Evolutionary conservation across 2,329 filamentous ascomycete species (phyloP).

Genomic region (Nemania bipapillata): DNA sequence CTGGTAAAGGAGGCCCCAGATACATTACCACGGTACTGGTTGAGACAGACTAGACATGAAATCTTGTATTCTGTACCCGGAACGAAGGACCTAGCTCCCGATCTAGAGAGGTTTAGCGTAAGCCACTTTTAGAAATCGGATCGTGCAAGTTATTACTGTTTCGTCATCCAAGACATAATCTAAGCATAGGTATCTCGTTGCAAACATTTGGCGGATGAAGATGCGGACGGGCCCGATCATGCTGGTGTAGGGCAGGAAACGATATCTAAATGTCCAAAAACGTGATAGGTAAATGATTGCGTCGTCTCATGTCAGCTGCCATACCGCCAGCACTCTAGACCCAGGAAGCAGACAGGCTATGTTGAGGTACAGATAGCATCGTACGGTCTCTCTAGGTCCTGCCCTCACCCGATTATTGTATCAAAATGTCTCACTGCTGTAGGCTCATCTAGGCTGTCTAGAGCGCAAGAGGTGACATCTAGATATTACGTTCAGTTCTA

Average conservation of each 20-base stretch:
- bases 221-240: not conserved
- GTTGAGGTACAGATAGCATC: no score
- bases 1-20: not conserved
- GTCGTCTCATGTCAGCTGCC: no score
- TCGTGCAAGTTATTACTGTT: not conserved
- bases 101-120: not conserved
- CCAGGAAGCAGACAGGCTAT: no score
- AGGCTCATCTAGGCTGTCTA: not conserved
- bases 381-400: not conserved
- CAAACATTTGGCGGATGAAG: no score
- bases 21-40: slow-evolving; percentile 1
- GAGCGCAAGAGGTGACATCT: not conserved
- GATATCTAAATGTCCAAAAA: no score
- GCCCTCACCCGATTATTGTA: slow-evolving; percentile 3
- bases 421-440: slow-evolving; percentile 22
- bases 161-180: slow-evolving; percentile 10
- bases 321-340: not conserved
- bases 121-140: not conserved
- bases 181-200: no score
- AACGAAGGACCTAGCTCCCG: not conserved
- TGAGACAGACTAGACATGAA: slow-evolving; percentile 13
- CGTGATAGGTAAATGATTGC: no score
- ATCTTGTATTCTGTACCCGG: not conserved
- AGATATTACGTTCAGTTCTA: not conserved
- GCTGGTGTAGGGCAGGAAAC: no score